Evolutionary conservation across 345 rosid genomes (phyloP).

Genomic region (Trapa bicornis): DNA sequence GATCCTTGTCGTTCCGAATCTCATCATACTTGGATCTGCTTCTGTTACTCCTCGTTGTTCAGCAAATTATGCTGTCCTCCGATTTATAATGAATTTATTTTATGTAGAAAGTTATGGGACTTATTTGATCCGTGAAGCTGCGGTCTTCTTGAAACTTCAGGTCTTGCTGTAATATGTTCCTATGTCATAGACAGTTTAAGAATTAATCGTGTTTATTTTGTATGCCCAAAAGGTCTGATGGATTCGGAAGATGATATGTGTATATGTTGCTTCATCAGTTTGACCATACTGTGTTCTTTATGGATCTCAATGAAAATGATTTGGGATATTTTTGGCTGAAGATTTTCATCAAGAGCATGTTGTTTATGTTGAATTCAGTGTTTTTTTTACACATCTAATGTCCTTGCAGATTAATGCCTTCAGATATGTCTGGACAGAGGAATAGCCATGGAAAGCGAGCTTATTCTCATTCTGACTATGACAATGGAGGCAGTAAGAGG

Average conservation of each 20-base stretch:
- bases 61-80: background rate
- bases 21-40: background rate
- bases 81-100: background rate
- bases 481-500: constrained; percentile 55
- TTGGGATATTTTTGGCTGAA: background rate
- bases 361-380: background rate
- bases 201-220: background rate
- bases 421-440: constrained; percentile 62
- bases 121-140: background rate
- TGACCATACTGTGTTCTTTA: background rate
- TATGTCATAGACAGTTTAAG: background rate
- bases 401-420: background rate
- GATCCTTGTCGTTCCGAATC: background rate
- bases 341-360: background rate
- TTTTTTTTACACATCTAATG: background rate
- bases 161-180: background rate
- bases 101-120: background rate
- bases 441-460: constrained; percentile 72
- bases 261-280: background rate
- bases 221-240: background rate
- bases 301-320: background rate
- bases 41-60: background rate
- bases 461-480: constrained; percentile 61
- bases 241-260: background rate
- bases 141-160: background rate